phyloP scores from a whole-genome alignment of 2,329 filamentous ascomycete genomes.

The Purpureocillium lavendulum region DNA sequence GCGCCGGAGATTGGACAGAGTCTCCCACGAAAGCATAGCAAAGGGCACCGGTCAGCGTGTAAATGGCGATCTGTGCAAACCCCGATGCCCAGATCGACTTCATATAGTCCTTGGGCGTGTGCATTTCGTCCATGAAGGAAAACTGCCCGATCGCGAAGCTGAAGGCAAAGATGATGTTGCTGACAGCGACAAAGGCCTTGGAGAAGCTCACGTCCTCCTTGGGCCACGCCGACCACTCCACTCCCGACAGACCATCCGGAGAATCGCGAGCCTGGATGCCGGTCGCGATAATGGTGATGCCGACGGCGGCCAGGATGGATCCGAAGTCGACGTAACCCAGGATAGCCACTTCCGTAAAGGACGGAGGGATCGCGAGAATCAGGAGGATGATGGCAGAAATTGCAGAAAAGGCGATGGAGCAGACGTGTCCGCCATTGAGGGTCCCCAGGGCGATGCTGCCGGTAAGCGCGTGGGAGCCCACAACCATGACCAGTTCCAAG shows the following conservation, averaged over 20 bases:
- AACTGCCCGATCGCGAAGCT: conserved; percentile 44
- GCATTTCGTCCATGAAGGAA: conserved; percentile 45
- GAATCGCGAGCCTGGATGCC: conserved; percentile 33
- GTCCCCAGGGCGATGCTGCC: conserved; percentile 61
- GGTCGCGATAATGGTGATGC: conserved; percentile 58
- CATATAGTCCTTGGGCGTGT: conserved; percentile 34
- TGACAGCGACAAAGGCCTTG: conserved; percentile 50
- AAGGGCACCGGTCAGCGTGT: conserved; percentile 58
- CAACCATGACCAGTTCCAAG: conserved; percentile 59
- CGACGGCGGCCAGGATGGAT: conserved; percentile 54
- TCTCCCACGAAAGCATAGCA: conserved; percentile 62
- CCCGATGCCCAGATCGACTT: conserved; percentile 55
- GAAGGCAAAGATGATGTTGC: conserved; percentile 65
- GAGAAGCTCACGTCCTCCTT: conserved; percentile 36
- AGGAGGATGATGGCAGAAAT: conserved; percentile 38
- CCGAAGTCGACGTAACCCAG: conserved; percentile 47
- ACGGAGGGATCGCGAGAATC: conserved; percentile 36
- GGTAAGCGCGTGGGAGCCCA: conserved; percentile 61
- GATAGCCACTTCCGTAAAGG: conserved; percentile 38
- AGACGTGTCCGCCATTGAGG: conserved; percentile 45
- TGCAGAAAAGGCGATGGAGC: conserved; percentile 35
- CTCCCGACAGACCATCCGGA: conserved; percentile 19
- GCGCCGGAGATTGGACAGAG: conserved; percentile 55
- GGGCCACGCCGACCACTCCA: conserved; percentile 36
- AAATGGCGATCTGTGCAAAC: conserved; percentile 52